A percentile compares a stretch with the other conserved stretches of the same genome.
phyloP scores from a whole-genome alignment of 108 stramenopile species.

The Discostella pseudostelligera region DNA sequence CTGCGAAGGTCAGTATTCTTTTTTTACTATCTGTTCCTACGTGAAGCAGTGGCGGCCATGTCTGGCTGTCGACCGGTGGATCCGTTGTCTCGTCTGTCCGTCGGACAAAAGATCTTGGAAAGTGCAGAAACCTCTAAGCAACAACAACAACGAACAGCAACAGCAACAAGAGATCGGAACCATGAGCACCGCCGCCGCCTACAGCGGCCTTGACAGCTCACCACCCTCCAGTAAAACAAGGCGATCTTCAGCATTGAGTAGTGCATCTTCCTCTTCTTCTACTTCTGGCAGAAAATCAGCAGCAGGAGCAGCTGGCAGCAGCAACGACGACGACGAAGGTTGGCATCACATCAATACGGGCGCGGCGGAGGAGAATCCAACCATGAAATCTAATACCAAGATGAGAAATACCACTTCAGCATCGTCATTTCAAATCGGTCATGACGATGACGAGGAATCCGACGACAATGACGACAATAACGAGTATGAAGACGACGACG shows the following conservation, averaged over 20 bases:
- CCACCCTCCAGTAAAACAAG: background rate
- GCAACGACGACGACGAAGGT: conserved; percentile 2
- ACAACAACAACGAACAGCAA: too few relatives aligned
- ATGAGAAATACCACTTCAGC: background rate
- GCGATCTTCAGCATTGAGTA: background rate
- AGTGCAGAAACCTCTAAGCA: too few relatives aligned
- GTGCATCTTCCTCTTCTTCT: too few relatives aligned
- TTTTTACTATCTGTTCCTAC: too few relatives aligned
- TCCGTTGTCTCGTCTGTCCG: too few relatives aligned
- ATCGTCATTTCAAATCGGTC: background rate
- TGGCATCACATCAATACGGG: conserved; percentile 8
- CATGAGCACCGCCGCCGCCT: background rate
- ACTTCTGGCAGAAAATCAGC: too few relatives aligned
- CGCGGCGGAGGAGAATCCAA: background rate
- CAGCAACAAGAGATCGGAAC: too few relatives aligned
- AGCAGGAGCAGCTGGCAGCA: background rate
- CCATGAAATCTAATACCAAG: background rate
- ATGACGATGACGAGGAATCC: background rate
- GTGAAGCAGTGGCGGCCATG: too few relatives aligned
- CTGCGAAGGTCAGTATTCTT: too few relatives aligned
- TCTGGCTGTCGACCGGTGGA: too few relatives aligned
- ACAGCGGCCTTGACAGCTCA: background rate
- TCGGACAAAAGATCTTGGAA: too few relatives aligned
- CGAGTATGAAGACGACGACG: conserved; percentile 6
- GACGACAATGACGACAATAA: conserved; percentile 5